Evolutionary conservation across 2,329 filamentous ascomycete species (phyloP), one percentile per base, ranked within the genome.

Genomic region (Knufia fluminis): DNA sequence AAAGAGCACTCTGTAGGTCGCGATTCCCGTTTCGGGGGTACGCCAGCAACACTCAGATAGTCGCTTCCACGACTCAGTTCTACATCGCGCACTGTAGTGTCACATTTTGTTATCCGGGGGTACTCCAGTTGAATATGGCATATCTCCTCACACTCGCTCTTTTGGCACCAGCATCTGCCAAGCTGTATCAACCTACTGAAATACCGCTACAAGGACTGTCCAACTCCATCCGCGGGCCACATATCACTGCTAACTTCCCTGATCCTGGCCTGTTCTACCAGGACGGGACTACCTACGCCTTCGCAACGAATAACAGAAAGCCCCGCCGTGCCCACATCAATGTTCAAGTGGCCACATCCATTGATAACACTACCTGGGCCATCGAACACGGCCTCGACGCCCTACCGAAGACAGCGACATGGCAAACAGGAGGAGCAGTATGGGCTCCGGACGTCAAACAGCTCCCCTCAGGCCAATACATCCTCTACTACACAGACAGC

Each of bases 401-500:
- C 1, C 66, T 83, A n/a, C 76, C 78, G 0, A 62, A 65, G 4
- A 53, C 74, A 4, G 71, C 71, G 1, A 57, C 66, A 4, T 83
- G 80, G 80, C 75, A 75, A 26, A 73, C 68, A 3, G 71, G 72
- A 1, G 61, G 62, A 3, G 71, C 78, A 49, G 76, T 75, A 22
- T 83, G 79, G 78, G 80, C 80, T 0, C 80, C 80, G 8, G 79
- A 82, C 58, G 76, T 83, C 4, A 67, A 36, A 16, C 44, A 46
- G n/a, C 19, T 46, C 64, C 55, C 63, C 3, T 65, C 69, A 38
- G 76, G 74, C n/a, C 69, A 64, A 23, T 82, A 77, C 59, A 71
- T 81, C 33, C 72, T 83, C 66, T 82, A 82, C 66, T 82, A 78
- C 62, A 55, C 66, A 69, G 41, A 68, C 66, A 9, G 61, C 59